Conservation (phyloP, 306 rosid genomes). For the Vachellia collinsii region DNA sequence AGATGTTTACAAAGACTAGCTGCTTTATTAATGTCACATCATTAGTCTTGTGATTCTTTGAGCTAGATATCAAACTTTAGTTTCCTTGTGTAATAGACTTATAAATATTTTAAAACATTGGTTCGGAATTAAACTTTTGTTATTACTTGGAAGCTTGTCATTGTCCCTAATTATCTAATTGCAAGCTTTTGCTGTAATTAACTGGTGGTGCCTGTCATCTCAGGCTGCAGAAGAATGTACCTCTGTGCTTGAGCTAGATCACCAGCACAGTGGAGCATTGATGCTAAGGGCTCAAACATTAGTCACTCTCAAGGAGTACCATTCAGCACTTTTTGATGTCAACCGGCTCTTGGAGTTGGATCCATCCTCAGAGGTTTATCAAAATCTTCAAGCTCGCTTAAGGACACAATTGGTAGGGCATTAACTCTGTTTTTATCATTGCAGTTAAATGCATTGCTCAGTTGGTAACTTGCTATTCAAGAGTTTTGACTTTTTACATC, state of each 20-base stretch:
- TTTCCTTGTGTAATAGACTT: not conserved
- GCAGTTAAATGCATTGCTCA: conserved; percentile 22
- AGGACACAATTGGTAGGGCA: conserved; percentile 84
- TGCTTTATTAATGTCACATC: not conserved
- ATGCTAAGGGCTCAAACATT: conserved; percentile 2
- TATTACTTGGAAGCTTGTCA: not conserved
- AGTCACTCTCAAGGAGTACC: conserved; percentile 83
- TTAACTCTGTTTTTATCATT: conserved; percentile 25
- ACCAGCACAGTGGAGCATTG: not conserved
- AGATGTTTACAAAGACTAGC: not conserved
- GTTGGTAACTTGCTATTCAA: not conserved
- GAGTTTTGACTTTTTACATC: not conserved
- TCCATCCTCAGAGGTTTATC: conserved; percentile 94
- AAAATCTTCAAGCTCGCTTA: conserved; percentile 82
- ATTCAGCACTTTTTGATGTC: conserved; percentile 92
- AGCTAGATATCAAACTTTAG: not conserved
- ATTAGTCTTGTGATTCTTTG: not conserved
- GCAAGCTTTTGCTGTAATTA: not conserved
- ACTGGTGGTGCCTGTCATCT: not conserved
- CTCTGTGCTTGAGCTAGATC: conserved; percentile 6
- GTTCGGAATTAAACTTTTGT: not conserved
- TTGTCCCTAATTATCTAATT: not conserved
- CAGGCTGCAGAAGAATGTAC: conserved; percentile 15
- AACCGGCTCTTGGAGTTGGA: conserved; percentile 81
- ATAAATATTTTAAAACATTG: not conserved